Base-by-base conservation (phyloP, 2,329 filamentous ascomycete species). In the Graphiopsis chlorocephala region DNA sequence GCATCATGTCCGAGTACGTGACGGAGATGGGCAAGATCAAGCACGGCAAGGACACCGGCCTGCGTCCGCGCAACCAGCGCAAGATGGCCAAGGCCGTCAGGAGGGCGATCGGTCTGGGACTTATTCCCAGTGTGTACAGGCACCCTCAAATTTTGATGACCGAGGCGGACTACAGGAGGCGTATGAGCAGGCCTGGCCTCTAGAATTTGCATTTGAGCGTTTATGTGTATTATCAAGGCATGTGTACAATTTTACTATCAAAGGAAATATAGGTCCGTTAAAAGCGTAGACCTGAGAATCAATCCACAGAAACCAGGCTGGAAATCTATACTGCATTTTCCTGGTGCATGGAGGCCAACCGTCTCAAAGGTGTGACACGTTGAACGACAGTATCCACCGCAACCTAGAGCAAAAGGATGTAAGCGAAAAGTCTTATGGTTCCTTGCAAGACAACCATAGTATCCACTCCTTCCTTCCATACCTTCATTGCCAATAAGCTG, bases 41-140 rank as follows among this genome's bases (percentile, higher is more conserved):
- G 79, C 88, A 90, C 76, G 83, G 86, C n/a, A 84, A 78, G 6
- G 82, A 88, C 26, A 98, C 93, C 0, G 92, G 92, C 15, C 82
- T 99, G 67, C 86, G 92, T 64, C 90, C 91, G 2, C 90, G 91
- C 69, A 98, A 98, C 82, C 95, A 99, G 82, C 86, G 95, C 70
- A 93, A 90, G 80, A 88, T 99, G 75, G 91, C 94, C 67, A 97
- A 96, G 83, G 94, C 96, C 61, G 90, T 99, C 72, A 84, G 95
- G 69, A 86, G 95, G 71, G 90, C 91, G 23, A 89, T 98, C 72
- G 95, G 93, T 1, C 85, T 97, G 74, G 95, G 95, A 17, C 82
- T 98, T 66, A 93, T 98, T 85, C 95, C 95, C 26, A 96, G 89
- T 76, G 90, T 96, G 63, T 91, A 99, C 81, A 83, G 84, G 69